Evolutionary conservation across 2,329 filamentous ascomycete species (phyloP).

Genomic region (Fusarium annulatum): DNA sequence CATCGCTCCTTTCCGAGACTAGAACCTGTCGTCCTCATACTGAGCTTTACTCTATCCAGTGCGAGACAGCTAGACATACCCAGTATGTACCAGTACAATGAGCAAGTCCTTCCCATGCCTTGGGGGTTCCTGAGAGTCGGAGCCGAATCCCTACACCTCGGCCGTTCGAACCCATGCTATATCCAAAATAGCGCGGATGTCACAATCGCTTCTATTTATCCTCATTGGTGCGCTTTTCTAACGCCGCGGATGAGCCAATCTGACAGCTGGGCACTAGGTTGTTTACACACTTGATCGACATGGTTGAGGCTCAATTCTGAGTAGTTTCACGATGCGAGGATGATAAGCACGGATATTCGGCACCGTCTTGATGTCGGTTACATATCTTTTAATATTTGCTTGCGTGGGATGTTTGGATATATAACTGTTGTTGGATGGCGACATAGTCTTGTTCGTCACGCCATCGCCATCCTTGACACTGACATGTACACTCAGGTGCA

Average conservation of each 20-base stretch:
- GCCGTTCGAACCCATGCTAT: background rate
- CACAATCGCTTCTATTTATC: background rate
- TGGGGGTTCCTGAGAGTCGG: background rate
- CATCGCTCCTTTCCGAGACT: background rate
- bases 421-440: background rate
- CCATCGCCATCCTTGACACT: background rate
- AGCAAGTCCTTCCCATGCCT: background rate
- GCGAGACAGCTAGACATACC: fast-evolving
- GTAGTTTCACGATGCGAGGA: background rate
- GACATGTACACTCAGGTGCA: no score
- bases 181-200: background rate
- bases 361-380: background rate
- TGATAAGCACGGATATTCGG: conserved; percentile 4
- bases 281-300: background rate
- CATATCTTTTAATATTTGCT: fast-evolving
- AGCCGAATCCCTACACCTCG: background rate
- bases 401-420: background rate
- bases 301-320: background rate
- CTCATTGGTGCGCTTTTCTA: background rate
- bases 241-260: background rate
- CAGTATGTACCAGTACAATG: background rate
- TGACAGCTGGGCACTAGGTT: background rate
- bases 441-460: background rate
- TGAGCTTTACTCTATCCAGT: background rate
- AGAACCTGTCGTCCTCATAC: background rate